Evolutionary conservation across 148 eudicot species (phyloP).

Genomic region (Talinum fruticosum): DNA sequence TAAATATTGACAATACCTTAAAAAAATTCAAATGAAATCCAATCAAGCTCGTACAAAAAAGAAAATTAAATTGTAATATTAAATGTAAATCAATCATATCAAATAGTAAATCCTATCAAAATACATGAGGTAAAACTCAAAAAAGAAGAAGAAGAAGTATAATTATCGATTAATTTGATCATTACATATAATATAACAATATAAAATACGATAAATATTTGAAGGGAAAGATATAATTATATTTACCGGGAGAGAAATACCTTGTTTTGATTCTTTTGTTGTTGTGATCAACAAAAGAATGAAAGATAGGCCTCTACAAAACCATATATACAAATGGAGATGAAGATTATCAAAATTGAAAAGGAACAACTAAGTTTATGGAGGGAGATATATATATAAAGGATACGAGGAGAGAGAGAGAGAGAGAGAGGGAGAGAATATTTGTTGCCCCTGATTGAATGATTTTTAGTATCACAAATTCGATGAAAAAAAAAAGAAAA

Average conservation of each 20-base stretch:
- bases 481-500: not conserved
- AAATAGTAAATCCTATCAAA: no score
- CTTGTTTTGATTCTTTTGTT: conserved; percentile 7
- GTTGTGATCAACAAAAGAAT: conserved; percentile 14
- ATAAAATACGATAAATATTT: no score
- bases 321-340: conserved; percentile 17
- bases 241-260: not conserved
- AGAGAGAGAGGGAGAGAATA: not conserved
- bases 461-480: not conserved
- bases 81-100: no score
- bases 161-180: no score
- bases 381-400: conserved; percentile 2
- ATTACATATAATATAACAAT: no score
- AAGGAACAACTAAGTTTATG: not conserved
- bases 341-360: conserved; percentile 9
- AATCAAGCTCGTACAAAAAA: no score
- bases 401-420: conserved; percentile 10
- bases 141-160: no score
- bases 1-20: no score
- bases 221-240: no score
- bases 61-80: no score
- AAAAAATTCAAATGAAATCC: no score
- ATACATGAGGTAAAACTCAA: no score
- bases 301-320: conserved; percentile 19
- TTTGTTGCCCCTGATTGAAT: not conserved